Percentiles rank a stretch among this genome's conserved stretches.
Evolutionary conservation across 192 early-diverging fungal genomes (phyloP).

Genomic region (Coemansia sp.): DNA sequence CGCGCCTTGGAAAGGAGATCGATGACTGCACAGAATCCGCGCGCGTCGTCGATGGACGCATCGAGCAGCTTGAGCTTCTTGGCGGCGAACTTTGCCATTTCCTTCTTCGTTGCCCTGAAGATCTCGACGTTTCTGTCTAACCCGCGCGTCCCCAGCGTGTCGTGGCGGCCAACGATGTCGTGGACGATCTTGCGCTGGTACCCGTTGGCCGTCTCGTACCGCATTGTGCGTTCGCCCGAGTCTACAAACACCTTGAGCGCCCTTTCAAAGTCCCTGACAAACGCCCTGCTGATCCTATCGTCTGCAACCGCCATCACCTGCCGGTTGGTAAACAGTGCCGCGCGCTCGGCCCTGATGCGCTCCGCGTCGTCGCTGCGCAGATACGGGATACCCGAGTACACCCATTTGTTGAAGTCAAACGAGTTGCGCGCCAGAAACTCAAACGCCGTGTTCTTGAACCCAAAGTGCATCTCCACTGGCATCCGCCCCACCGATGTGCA

Average conservation of each 20-base stretch:
- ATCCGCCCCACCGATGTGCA: slow-evolving; percentile 24
- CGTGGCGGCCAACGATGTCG: slow-evolving; percentile 64
- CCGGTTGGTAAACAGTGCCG: slow-evolving; percentile 21
- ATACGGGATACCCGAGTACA: slow-evolving; percentile 75
- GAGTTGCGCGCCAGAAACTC: slow-evolving; percentile 72
- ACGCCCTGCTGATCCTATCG: slow-evolving; percentile 12
- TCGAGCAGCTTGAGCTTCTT: slow-evolving; percentile 31
- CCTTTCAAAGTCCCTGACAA: slow-evolving; percentile 24
- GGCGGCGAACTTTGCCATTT: slow-evolving; percentile 19
- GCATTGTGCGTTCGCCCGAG: slow-evolving; percentile 15
- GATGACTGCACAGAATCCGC: slow-evolving; percentile 75
- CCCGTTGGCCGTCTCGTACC: slow-evolving; percentile 53
- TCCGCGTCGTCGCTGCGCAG: slow-evolving; percentile 28
- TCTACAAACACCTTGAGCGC: slow-evolving; percentile 20
- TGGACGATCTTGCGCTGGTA: slow-evolving; percentile 75
- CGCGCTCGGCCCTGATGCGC: slow-evolving; percentile 22
- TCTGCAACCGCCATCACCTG: slow-evolving; percentile 19
- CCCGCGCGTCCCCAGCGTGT: slow-evolving; percentile 43
- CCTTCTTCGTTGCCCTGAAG: slow-evolving; percentile 42
- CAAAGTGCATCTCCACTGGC: slow-evolving; percentile 42
- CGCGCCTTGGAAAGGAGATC: slow-evolving; percentile 69
- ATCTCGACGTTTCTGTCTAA: slow-evolving; percentile 41
- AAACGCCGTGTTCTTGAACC: slow-evolving; percentile 58
- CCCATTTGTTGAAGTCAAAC: slow-evolving; percentile 93
- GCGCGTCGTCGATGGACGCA: slow-evolving; percentile 54